Evolutionary conservation across 441 rosid species (phyloP).

Genomic region (Brassica hybrid): DNA sequence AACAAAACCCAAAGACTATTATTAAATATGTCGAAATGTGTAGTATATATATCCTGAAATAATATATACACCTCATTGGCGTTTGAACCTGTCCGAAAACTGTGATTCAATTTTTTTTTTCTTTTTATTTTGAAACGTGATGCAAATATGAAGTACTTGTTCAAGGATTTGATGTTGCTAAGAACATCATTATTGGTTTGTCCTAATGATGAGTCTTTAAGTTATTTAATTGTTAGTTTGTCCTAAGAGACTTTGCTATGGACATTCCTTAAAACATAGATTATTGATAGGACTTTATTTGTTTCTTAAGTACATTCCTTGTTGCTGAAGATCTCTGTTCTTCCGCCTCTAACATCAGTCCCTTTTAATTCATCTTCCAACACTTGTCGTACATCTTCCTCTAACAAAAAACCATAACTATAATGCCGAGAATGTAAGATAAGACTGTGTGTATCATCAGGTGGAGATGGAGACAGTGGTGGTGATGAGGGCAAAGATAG

Average conservation of each 20-base stretch:
- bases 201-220: too few relatives aligned
- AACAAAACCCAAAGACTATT: too few relatives aligned
- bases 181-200: too few relatives aligned
- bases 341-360: slow-evolving; percentile 31
- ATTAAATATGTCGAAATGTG: too few relatives aligned
- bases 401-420: slow-evolving; percentile 56
- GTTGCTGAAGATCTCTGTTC: slow-evolving; percentile 35
- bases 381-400: slow-evolving; percentile 33
- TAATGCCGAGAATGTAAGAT: slow-evolving; percentile 58
- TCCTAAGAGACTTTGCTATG: too few relatives aligned
- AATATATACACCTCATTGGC: background rate
- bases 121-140: background rate
- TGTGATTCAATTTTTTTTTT: too few relatives aligned
- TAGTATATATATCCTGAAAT: too few relatives aligned
- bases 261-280: too few relatives aligned
- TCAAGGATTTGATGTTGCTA: background rate
- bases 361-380: slow-evolving; percentile 47
- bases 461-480: slow-evolving; percentile 49
- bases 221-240: too few relatives aligned
- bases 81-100: background rate
- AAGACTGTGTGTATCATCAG: slow-evolving; percentile 41
- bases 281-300: too few relatives aligned
- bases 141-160: background rate
- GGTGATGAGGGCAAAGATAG: slow-evolving; percentile 48
- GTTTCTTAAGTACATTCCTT: slow-evolving; percentile 29